Base-by-base conservation (phyloP, 805 yeast species). In the Cyberlindnera euphorbiiphila region DNA sequence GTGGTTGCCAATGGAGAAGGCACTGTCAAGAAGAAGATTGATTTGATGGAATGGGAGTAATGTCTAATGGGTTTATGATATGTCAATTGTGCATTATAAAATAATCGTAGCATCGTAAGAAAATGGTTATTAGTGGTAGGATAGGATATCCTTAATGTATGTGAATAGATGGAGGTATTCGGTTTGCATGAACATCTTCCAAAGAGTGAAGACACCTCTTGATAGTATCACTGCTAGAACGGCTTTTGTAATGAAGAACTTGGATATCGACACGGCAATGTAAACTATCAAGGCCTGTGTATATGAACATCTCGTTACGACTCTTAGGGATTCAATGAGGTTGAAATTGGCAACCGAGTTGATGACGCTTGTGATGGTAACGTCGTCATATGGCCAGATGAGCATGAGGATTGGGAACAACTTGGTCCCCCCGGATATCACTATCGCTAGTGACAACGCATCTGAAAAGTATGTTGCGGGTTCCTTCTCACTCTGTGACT, bases 341-440 rank as follows among this genome's bases (percentile, higher is more conserved):
- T 76, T 81, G 35, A 81, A 57, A 29, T 71, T 71, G 0, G 84
- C 81, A 4, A 81, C 72, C 47, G 76, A 65, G 41, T 73, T 73
- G 21, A 85, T 82, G 9, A 78, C 63, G 6, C 66, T 64, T 15
- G 78, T 71, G 0, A 83, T 81, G 4, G 82, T 68, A 1, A 81
- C 68, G n/a, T 84, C 74, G 54, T 93, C 96, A 54, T 93, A 93
- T 1, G 95, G 93, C 99, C 99, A 93, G 24, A 93, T 91, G 22
- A 93, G 67, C 89, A 91, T 91, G 23, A 93, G 68, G 14, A 93
- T 82, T 0, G 98, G 98, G 45, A 91, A 81, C 16, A 91, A 66
- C 54, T 84, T 86, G 26, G 91, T 81, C 1, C 85, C 77, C 29
- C 86, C 78, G 0, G 97, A 80, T 6, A 88, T 71, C 30, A 89